phyloP scores from a whole-genome alignment of 169 alveolate genomes.

The Babesia sp. region DNA sequence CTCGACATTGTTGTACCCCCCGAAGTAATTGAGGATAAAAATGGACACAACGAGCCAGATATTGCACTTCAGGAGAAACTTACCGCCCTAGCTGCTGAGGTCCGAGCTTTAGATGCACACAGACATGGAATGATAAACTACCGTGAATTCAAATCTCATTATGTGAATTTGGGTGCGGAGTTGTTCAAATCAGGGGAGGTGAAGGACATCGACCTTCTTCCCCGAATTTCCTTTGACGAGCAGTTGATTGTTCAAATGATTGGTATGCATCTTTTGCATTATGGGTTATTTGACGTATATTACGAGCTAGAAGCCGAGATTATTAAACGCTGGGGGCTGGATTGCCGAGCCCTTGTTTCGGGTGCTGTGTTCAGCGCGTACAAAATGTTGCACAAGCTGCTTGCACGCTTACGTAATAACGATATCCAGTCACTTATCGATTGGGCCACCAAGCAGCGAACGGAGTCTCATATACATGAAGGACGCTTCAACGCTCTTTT shows the following conservation, averaged over 20 bases:
- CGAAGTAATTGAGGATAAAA: neutral
- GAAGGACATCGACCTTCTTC: constrained; percentile 7
- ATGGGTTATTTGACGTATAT: constrained; percentile 55
- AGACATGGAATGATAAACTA: neutral
- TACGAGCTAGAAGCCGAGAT: constrained; percentile 33
- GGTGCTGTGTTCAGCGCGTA: constrained; percentile 47
- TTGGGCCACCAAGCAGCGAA: constrained; percentile 33
- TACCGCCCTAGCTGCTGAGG: constrained; percentile 24
- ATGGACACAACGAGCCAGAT: neutral
- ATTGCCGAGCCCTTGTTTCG: constrained; percentile 18
- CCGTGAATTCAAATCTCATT: constrained; percentile 29
- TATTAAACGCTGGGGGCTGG: constrained; percentile 45
- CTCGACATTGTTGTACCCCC: no score
- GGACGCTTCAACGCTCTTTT: constrained; percentile 51
- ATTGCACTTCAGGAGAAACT: neutral
- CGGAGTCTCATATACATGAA: constrained; percentile 24
- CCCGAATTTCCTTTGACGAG: constrained; percentile 40
- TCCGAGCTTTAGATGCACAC: constrained; percentile 40
- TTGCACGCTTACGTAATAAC: neutral
- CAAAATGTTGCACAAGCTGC: constrained; percentile 22
- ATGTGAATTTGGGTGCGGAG: constrained; percentile 11
- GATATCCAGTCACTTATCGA: constrained; percentile 46
- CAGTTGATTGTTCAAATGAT: constrained; percentile 49
- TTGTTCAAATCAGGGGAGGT: constrained; percentile 6
- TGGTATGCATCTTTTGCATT: constrained; percentile 58